A percentile compares a stretch with the other conserved stretches of the same genome.
Evolutionary conservation across 139 green algal genomes (phyloP).

Genomic region (Diplosphaera chodatii): DNA sequence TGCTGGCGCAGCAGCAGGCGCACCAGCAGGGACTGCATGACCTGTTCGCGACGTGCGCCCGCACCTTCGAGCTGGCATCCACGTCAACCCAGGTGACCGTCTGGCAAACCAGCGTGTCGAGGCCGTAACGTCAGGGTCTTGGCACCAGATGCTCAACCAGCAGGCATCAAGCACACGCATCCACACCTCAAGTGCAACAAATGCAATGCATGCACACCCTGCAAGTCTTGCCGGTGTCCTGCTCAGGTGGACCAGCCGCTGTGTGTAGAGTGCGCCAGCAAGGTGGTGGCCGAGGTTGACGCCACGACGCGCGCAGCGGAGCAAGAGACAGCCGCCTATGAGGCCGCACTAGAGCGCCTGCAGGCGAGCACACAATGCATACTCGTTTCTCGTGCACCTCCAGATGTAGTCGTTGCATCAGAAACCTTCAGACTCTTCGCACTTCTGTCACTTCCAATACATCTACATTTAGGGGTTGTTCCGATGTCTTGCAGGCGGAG

Average conservation of each 20-base stretch:
- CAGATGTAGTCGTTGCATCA: conserved; percentile 16
- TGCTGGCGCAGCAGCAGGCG: conserved; percentile 13
- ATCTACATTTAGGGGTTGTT: too few species aligned
- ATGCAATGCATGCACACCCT: too few species aligned
- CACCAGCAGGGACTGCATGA: conserved; percentile 28
- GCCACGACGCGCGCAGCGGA: conserved; percentile 58
- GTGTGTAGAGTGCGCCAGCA: conserved; percentile 74
- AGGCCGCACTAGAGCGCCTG: conserved; percentile 42
- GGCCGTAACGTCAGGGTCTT: too few species aligned
- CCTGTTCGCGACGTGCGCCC: conserved; percentile 45
- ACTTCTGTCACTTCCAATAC: too few species aligned
- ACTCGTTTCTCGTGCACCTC: conserved; percentile 10
- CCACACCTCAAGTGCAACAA: too few species aligned
- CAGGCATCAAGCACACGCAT: too few species aligned
- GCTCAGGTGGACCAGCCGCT: conserved; percentile 68
- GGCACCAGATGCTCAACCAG: neutral
- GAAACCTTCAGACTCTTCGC: too few species aligned
- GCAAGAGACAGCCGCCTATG: conserved; percentile 59
- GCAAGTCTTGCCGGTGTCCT: too few species aligned
- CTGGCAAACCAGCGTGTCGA: too few species aligned
- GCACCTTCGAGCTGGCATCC: conserved; percentile 61
- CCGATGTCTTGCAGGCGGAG: conserved; percentile 19
- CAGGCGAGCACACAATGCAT: conserved; percentile 5
- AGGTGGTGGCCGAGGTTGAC: conserved; percentile 73
- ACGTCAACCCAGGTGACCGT: conserved; percentile 24